These are phyloP conservation scores for Globisporangium uncinulatum DNA, from an alignment of 352 stramenopile genomes.

Conservation along the genomic window DNA sequence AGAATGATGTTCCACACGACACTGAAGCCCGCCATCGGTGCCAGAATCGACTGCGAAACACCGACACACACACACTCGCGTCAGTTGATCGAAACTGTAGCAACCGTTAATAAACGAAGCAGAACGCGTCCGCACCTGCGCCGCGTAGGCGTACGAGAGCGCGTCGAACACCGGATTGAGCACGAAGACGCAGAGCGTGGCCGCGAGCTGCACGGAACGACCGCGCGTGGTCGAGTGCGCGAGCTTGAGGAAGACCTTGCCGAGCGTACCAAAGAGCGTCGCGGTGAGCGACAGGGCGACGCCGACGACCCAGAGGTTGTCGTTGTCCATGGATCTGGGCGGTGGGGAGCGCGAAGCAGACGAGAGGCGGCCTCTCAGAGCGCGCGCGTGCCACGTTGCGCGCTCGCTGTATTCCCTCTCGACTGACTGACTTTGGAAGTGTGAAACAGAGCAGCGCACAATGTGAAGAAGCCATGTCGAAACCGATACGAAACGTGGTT, in stretches of 20 bases:
- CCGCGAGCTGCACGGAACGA: constrained; percentile 52
- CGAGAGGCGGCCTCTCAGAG: too few relatives aligned
- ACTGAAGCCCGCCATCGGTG: constrained; percentile 83
- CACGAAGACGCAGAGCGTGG: constrained; percentile 74
- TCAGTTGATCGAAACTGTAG: not conserved
- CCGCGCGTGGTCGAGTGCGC: constrained; percentile 60
- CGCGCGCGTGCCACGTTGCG: too few relatives aligned
- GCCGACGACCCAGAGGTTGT: constrained; percentile 59
- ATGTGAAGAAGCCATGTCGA: too few relatives aligned
- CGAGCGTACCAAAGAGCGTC: constrained; percentile 80
- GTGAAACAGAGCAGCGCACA: too few relatives aligned
- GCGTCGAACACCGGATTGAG: constrained; percentile 84
- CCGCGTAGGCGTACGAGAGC: constrained; percentile 82
- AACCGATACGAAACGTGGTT: too few relatives aligned
- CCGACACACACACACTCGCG: constrained; percentile 16
- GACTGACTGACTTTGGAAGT: too few relatives aligned
- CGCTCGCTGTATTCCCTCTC: too few relatives aligned
- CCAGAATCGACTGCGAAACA: constrained; percentile 64
- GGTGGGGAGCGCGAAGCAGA: too few relatives aligned
- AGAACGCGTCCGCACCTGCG: constrained; percentile 36
- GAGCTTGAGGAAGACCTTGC: constrained; percentile 86
- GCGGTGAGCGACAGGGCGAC: constrained; percentile 74
- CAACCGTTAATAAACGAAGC: too few relatives aligned
- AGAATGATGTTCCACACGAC: constrained; percentile 87
- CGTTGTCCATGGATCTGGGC: not conserved